Evolutionary conservation across 2,329 filamentous ascomycete species (phyloP).

Genomic region (Fusarium camptoceras): DNA sequence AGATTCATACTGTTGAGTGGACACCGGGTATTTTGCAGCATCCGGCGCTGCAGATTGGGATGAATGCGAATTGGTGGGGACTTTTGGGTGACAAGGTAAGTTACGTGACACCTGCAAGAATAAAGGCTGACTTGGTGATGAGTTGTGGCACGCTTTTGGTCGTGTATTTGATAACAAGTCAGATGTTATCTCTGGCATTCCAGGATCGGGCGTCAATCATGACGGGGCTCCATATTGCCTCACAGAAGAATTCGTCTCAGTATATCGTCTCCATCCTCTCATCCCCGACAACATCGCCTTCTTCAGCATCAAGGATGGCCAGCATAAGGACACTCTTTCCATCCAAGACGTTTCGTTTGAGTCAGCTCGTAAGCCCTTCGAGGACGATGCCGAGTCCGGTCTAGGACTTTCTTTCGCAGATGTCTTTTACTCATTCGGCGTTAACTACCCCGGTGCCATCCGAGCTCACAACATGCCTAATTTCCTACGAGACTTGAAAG

Average conservation of each 20-base stretch:
- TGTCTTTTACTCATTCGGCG: conserved; percentile 28
- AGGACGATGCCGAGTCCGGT: not conserved
- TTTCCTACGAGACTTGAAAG: conserved; percentile 13
- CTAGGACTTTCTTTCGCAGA: conserved; percentile 9
- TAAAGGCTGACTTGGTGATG: rapidly evolving
- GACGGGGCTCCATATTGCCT: conserved; percentile 16
- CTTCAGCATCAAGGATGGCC: conserved; percentile 15
- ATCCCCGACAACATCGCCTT: conserved; percentile 25
- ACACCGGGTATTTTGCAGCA: conserved; percentile 29
- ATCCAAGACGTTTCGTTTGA: conserved; percentile 20
- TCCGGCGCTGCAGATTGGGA: conserved; percentile 19
- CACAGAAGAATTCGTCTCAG: conserved; percentile 27
- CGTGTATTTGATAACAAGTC: conserved; percentile 26
- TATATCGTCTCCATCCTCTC: conserved; percentile 25
- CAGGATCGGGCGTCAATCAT: conserved; percentile 22
- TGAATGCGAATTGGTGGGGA: conserved; percentile 32
- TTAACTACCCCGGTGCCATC: conserved; percentile 21
- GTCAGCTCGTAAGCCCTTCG: conserved; percentile 17
- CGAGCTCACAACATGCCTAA: conserved; percentile 31
- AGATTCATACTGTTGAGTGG: conserved; percentile 36
- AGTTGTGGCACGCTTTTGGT: conserved; percentile 25
- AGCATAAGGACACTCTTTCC: conserved; percentile 7
- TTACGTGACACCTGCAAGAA: rapidly evolving
- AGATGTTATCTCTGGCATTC: conserved; percentile 26
- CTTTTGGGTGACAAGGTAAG: conserved; percentile 23